These are phyloP conservation scores for Berkeleyomyces basicola DNA, from an alignment of 2,329 filamentous ascomycete genomes.

Conservation along the genomic window DNA sequence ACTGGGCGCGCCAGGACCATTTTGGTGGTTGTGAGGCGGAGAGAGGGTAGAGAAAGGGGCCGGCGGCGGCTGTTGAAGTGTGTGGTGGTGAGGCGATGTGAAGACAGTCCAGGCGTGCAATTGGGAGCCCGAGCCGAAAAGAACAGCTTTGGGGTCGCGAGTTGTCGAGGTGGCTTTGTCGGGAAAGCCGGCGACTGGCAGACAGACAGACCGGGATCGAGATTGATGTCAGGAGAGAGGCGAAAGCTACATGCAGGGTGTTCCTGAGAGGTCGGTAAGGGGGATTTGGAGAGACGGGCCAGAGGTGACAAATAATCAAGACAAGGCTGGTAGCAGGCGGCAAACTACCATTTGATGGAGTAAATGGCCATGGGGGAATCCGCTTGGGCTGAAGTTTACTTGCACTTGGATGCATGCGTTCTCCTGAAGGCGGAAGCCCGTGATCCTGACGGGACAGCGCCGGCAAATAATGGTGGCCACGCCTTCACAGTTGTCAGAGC, in stretches of 20 bases:
- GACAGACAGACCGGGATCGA: neutral
- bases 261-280: neutral
- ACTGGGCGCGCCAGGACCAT: conserved; percentile 83
- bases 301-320: neutral
- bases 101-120: neutral
- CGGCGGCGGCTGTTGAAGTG: neutral
- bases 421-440: no score
- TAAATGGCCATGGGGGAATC: no score
- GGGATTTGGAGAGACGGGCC: neutral
- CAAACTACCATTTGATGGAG: no score
- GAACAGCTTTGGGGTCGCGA: neutral
- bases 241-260: neutral
- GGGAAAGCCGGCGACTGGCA: no score
- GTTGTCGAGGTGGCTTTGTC: neutral
- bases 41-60: neutral
- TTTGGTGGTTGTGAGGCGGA: conserved; percentile 18
- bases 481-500: neutral
- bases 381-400: no score
- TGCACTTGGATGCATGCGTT: no score
- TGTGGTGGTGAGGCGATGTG: neutral
- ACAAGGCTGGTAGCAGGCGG: no score
- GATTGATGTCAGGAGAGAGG: neutral
- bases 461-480: neutral
- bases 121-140: neutral
- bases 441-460: no score